phyloP scores from a whole-genome alignment of 1,139 yeast genomes.

The Kodamaea anthophila region DNA sequence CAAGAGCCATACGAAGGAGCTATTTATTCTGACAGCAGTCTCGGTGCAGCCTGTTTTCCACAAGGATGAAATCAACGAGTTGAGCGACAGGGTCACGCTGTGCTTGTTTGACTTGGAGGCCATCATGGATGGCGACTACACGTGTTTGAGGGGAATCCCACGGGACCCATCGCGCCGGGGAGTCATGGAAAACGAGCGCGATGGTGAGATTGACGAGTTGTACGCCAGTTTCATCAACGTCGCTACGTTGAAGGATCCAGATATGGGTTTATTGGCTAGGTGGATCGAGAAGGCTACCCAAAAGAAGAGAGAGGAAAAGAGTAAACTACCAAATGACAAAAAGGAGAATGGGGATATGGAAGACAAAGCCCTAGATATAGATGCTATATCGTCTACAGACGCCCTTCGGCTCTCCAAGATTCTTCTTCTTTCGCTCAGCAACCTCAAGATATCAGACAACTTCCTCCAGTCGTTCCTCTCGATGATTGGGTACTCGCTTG shows the following conservation, averaged over 20 bases:
- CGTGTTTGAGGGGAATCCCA: constrained; percentile 19
- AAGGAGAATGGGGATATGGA: constrained; percentile 10
- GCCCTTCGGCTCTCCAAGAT: constrained; percentile 50
- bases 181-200: constrained; percentile 8
- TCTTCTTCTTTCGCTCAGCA: constrained; percentile 57
- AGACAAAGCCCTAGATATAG: constrained; percentile 18
- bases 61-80: constrained; percentile 75
- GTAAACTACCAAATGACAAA: neutral
- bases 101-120: constrained; percentile 81
- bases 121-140: constrained; percentile 70
- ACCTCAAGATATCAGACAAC: constrained; percentile 43
- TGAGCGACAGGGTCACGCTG: constrained; percentile 77
- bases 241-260: constrained; percentile 43
- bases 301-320: constrained; percentile 1
- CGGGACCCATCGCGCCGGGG: constrained; percentile 3
- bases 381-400: constrained; percentile 1
- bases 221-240: constrained; percentile 62
- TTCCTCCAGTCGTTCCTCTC: constrained; percentile 42
- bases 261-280: constrained; percentile 39
- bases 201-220: constrained; percentile 54
- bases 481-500: constrained; percentile 37
- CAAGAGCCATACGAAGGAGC: constrained; percentile 87
- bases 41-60: constrained; percentile 96
- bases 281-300: constrained; percentile 49
- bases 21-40: constrained; percentile 86